These are phyloP conservation scores for Phyllosticta citrichinensis DNA, from an alignment of 2,329 filamentous ascomycete species.

Conservation along the genomic window DNA sequence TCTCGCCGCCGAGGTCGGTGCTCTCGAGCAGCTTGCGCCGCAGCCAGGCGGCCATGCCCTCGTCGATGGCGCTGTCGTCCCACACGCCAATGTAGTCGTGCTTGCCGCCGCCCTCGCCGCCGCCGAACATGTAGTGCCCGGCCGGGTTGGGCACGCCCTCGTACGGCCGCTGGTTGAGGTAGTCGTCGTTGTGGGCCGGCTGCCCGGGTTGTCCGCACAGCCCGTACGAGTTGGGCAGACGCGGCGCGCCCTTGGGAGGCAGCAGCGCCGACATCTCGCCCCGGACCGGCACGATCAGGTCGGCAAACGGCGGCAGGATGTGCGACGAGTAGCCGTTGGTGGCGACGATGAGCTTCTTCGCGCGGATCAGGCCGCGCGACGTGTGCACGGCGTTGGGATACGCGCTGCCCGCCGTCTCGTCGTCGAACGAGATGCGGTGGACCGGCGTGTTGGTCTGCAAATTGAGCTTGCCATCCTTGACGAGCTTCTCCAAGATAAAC, in stretches of 20 bases:
- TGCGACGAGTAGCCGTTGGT: conserved; percentile 79
- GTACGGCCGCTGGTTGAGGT: conserved; percentile 60
- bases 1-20: conserved; percentile 26
- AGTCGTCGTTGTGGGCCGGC: conserved; percentile 51
- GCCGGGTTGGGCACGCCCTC: conserved; percentile 29
- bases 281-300: conserved; percentile 65
- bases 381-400: conserved; percentile 46
- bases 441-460: conserved; percentile 67
- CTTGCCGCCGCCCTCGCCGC: conserved; percentile 48
- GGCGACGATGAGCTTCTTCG: conserved; percentile 60
- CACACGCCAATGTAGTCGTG: conserved; percentile 45
- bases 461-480: conserved; percentile 47
- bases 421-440: conserved; percentile 19
- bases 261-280: conserved; percentile 61
- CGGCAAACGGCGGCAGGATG: conserved; percentile 57
- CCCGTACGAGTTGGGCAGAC: conserved; percentile 52
- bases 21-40: conserved; percentile 32
- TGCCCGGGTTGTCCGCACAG: conserved; percentile 46
- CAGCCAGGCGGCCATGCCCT: conserved; percentile 47
- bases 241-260: conserved; percentile 39
- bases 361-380: conserved; percentile 53
- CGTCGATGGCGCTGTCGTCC: conserved; percentile 50
- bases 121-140: conserved; percentile 56
- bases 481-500: conserved; percentile 55
- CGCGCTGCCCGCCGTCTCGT: conserved; percentile 9